Evolutionary conservation across 2,329 filamentous ascomycete species (phyloP).

Genomic region (Aspergillus neoniger): DNA sequence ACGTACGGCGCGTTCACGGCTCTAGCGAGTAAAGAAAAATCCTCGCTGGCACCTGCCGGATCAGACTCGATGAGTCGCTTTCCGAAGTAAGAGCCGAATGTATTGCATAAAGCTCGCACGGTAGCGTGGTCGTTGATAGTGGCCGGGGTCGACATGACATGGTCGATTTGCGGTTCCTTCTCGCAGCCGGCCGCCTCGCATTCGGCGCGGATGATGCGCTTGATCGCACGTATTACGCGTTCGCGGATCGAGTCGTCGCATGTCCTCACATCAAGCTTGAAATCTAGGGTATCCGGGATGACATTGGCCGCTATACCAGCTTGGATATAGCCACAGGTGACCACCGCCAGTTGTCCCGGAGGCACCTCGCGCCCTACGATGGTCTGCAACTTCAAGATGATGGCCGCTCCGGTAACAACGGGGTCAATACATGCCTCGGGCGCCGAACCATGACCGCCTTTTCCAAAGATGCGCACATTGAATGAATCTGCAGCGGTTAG

Average conservation of each 20-base stretch:
- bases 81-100: slow-evolving; percentile 52
- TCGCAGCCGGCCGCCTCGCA: slow-evolving; percentile 51
- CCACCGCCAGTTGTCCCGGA: slow-evolving; percentile 45
- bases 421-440: slow-evolving; percentile 53
- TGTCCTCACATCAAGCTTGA: slow-evolving; percentile 47
- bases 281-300: slow-evolving; percentile 45
- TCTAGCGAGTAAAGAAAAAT: slow-evolving; percentile 59
- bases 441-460: slow-evolving; percentile 47
- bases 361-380: slow-evolving; percentile 44
- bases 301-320: slow-evolving; percentile 49
- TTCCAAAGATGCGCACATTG: slow-evolving; percentile 43
- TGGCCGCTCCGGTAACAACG: slow-evolving; percentile 46
- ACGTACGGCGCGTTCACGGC: slow-evolving; percentile 52
- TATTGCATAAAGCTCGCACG: slow-evolving; percentile 44
- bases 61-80: slow-evolving; percentile 41
- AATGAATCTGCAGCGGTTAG: slow-evolving; percentile 41
- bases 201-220: slow-evolving; percentile 55
- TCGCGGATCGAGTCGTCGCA: slow-evolving; percentile 35
- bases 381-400: slow-evolving; percentile 45
- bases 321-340: slow-evolving; percentile 49
- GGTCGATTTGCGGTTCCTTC: slow-evolving; percentile 46
- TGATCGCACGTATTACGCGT: slow-evolving; percentile 40
- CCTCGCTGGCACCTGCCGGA: slow-evolving; percentile 55
- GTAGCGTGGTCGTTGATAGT: slow-evolving; percentile 55
- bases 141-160: slow-evolving; percentile 49